Evolutionary conservation across 257 asterid genomes (phyloP).

Genomic region (Gynochthodes officinalis): DNA sequence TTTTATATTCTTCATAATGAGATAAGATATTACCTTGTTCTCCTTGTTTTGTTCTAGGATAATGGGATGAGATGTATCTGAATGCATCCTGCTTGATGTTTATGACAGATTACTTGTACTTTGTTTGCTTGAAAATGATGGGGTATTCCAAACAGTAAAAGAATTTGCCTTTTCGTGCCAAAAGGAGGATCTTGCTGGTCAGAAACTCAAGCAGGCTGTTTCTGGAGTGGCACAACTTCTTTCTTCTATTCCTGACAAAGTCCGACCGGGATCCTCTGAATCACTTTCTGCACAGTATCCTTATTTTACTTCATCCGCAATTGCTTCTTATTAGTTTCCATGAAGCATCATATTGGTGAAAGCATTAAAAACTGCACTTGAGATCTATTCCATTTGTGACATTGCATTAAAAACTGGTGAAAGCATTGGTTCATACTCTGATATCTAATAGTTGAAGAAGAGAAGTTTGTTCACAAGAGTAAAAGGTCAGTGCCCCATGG

Average conservation of each 20-base stretch:
- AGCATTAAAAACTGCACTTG: no score
- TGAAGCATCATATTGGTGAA: no score
- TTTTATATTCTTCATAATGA: neutral
- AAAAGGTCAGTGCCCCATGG: neutral
- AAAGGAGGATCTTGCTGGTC: slow-evolving; percentile 44
- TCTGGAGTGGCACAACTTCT: slow-evolving; percentile 63
- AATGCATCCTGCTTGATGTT: slow-evolving; percentile 15
- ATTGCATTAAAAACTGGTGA: neutral
- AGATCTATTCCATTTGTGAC: neutral
- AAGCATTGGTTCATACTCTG: neutral
- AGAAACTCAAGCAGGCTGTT: slow-evolving; percentile 50
- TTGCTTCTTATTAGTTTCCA: slow-evolving; percentile 10
- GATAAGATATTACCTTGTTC: neutral
- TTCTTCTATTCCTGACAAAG: slow-evolving; percentile 92
- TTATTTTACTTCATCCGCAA: slow-evolving; percentile 17
- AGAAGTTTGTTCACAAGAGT: neutral
- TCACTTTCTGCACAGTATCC: slow-evolving; percentile 87
- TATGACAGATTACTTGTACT: slow-evolving; percentile 63
- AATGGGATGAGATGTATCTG: neutral
- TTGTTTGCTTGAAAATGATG: slow-evolving; percentile 73
- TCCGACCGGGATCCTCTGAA: slow-evolving; percentile 61
- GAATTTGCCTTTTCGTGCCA: slow-evolving; percentile 44
- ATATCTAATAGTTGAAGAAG: neutral
- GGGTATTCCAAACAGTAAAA: slow-evolving; percentile 45
- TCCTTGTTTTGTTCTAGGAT: neutral